A percentile compares a stretch with the other conserved stretches of the same genome.
Conservation (phyloP, 23 red algal species). For the Gracilaria gracilis region DNA sequence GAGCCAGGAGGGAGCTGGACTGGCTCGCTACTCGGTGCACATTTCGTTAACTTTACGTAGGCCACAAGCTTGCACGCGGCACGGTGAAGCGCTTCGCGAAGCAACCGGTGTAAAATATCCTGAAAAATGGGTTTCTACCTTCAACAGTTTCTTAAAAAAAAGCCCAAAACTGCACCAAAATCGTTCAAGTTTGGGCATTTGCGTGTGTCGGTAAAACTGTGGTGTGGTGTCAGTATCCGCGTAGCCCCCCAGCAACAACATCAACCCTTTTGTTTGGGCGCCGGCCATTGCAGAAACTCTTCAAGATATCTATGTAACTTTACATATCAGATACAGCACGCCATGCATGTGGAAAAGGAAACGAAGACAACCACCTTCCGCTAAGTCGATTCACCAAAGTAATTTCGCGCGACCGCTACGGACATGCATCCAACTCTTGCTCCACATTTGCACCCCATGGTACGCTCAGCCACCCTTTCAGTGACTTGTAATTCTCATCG, state of each 20-base stretch:
- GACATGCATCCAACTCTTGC: constrained; percentile 71
- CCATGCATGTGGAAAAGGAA: too few species aligned
- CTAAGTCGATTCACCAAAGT: too few species aligned
- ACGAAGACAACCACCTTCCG: too few species aligned
- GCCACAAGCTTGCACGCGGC: not conserved
- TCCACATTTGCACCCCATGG: constrained; percentile 69
- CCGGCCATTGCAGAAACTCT: too few species aligned
- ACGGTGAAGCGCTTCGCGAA: not conserved
- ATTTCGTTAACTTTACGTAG: not conserved
- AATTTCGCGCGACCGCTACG: not conserved
- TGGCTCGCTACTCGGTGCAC: not conserved
- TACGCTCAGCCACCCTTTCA: constrained; percentile 4
- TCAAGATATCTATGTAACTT: too few species aligned
- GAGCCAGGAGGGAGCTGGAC: not conserved
- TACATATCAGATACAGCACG: too few species aligned
- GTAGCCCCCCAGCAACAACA: not conserved
- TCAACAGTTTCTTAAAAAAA: not conserved
- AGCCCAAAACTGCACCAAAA: too few species aligned
- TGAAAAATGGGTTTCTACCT: not conserved
- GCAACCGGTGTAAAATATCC: not conserved
- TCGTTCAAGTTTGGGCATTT: not conserved
- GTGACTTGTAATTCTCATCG: not conserved
- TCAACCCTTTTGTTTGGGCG: too few species aligned
- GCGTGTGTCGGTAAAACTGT: too few species aligned
- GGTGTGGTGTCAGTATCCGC: not conserved